phyloP scores from a whole-genome alignment of 805 yeast genomes.

The Starmerella davenportii region DNA sequence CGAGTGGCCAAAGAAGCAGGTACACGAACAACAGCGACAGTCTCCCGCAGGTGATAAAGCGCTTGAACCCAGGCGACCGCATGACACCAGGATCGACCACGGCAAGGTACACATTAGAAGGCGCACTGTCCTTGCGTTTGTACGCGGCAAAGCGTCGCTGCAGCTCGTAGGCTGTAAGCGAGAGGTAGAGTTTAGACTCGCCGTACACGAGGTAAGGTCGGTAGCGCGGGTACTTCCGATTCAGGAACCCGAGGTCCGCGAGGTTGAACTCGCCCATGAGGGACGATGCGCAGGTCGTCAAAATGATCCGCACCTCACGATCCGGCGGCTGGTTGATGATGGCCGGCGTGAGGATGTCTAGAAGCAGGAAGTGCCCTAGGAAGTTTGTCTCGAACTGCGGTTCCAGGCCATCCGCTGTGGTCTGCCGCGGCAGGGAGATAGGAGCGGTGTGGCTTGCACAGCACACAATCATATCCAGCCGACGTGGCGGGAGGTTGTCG shows the following conservation, averaged over 20 bases:
- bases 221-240: slow-evolving; percentile 37
- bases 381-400: slow-evolving; percentile 70
- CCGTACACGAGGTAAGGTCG: slow-evolving; percentile 68
- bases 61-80: slow-evolving; percentile 71
- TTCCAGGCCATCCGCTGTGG: slow-evolving; percentile 64
- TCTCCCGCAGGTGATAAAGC: slow-evolving; percentile 52
- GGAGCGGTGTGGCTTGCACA: slow-evolving; percentile 77
- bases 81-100: slow-evolving; percentile 83
- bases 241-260: slow-evolving; percentile 38
- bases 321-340: slow-evolving; percentile 83
- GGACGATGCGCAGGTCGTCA: slow-evolving; percentile 66
- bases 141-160: slow-evolving; percentile 45
- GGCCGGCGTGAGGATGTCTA: slow-evolving; percentile 67
- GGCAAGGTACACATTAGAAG: slow-evolving; percentile 49
- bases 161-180: slow-evolving; percentile 59
- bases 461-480: slow-evolving; percentile 78
- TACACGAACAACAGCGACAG: slow-evolving; percentile 38
- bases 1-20: slow-evolving; percentile 54
- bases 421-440: slow-evolving; percentile 39
- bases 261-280: slow-evolving; percentile 50
- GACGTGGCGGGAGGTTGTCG: slow-evolving; percentile 73
- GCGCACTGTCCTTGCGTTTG: slow-evolving; percentile 50
- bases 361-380: slow-evolving; percentile 60
- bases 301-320: slow-evolving; percentile 69
- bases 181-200: slow-evolving; percentile 57